Evolutionary conservation across 495 filamentous ascomycete genomes (phyloP), one percentile per base, ranked within the genome.

Genomic region (Cercophora newfieldiana): DNA sequence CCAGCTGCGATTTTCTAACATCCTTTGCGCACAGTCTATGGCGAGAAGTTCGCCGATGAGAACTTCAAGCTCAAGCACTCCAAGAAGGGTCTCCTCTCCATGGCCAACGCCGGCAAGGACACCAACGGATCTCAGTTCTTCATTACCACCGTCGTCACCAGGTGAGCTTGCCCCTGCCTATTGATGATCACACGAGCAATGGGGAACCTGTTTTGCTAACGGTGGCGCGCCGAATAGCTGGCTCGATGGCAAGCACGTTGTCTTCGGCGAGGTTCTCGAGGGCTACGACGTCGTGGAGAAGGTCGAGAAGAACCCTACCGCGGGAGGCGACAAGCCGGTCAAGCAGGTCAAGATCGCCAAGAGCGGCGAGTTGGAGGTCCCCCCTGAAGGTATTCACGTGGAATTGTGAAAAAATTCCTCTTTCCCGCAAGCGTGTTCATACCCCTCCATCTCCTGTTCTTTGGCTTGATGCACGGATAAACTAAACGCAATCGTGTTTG

Each of bases 61-160:
- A 99, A 98, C 90, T 99, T 99, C 88, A 99, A 98, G 90, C 86
- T 99, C 65, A 96, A 96, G 87, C 86, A 87, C 82, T 77, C 81
- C 75, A 86, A 84, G 78, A 81, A 81, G 73, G 82, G 87, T 74
- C 74, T 82, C 33, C 76, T 88, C 80, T 91, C 89, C 81, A 97
- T 97, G 94, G 95, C 95, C 77, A 99, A 99, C 79, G 89, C 94
- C 65, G 95, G 96, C 78, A 90, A 91, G 80, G 92, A 98, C 77
- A 99, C 95, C 83, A 99, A 99, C 75, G 96, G 96, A 71, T 96
- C 91, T 57, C 96, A 99, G 81, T 98, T 99, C 86, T 99, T 96
- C 86, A 95, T 96, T 68, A 96, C 92, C 72, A 95, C 92, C 68
- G 88, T 89, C 67, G 77, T 91, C 72, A 95, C 92, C 72, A 83